Base-by-base conservation (phyloP, 768 basidiomycete species). In the Hygrocybe coccinea region DNA sequence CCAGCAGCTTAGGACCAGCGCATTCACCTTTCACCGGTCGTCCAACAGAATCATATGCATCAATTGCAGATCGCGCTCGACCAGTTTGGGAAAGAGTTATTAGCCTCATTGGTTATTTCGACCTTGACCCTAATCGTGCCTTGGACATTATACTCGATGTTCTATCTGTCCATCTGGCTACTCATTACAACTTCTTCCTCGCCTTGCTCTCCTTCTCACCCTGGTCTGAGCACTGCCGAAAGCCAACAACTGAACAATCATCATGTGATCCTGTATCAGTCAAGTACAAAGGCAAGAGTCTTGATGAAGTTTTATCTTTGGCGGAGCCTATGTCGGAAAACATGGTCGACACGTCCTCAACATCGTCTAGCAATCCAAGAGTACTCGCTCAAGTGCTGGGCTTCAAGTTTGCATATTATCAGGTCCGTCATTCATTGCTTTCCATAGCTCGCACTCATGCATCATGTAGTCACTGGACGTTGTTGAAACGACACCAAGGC, bases 381-480 rank as follows among this genome's bases (percentile, higher is more conserved):
- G 86, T 91, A 19, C 72, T 91, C 54, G 86, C 91, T 12, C 94
- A 99, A 72, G 89, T 98, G 6, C 75, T 99, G 19, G 97, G 97
- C n/a, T 98, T 98, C 80, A 99, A 99, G 70, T 95, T 97, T 64
- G 79, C 81, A 8, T 85, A 87, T 67, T 95, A 95, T 69, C 87
- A 95, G 74, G 95, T 93, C 59, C 47, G 79, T 62, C 44, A 25
- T 82, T 49, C 50, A 71, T 54, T 17, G 1, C 25, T 14, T 12
- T 48, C 22, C 43, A 17, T 43, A 17, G 55, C 44, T 52, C 38
- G 48, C 36, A 35, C 62, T 61, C 64, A 49, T 56, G 45, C 54
- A 62, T 51, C 66, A 38, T 56, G 17, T 58, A 89, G 85, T 74
- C 75, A 15, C 67, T 77, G 24, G 87, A 87, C 8, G 78, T 79